Evolutionary conservation across 1,139 yeast species (phyloP).

Genomic region (Diutina neorugosa): DNA sequence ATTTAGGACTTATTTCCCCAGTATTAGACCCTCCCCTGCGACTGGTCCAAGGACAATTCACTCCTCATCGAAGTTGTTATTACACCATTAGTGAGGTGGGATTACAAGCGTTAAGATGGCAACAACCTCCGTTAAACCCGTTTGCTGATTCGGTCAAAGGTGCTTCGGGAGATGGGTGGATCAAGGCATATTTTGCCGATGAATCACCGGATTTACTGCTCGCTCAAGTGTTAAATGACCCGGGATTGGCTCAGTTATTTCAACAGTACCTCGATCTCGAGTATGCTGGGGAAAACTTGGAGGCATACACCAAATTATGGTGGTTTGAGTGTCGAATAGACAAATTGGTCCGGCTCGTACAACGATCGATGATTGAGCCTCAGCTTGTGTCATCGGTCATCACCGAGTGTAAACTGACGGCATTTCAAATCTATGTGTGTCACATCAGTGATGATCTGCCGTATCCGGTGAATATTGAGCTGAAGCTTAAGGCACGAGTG

Average conservation of each 20-base stretch:
- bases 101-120: not conserved
- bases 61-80: not conserved
- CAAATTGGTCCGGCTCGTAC: not conserved
- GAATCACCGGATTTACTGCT: not conserved
- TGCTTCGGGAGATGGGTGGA: not conserved
- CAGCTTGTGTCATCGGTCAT: not conserved
- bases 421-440: not conserved
- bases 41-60: not conserved
- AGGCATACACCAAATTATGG: not conserved
- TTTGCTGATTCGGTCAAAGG: not conserved
- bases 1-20: conserved; percentile 36
- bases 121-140: not conserved
- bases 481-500: not conserved
- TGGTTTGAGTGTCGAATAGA: not conserved
- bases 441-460: not conserved
- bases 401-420: not conserved
- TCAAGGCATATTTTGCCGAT: not conserved
- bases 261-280: not conserved
- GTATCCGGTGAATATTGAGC: not conserved
- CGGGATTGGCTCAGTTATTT: not conserved
- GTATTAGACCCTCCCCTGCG: conserved; percentile 9
- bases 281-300: not conserved
- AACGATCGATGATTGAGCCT: not conserved
- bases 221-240: not conserved
- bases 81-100: not conserved